These are phyloP conservation scores for Microdochium paspali DNA, from an alignment of 2,329 filamentous ascomycete genomes.

Conservation along the genomic window DNA sequence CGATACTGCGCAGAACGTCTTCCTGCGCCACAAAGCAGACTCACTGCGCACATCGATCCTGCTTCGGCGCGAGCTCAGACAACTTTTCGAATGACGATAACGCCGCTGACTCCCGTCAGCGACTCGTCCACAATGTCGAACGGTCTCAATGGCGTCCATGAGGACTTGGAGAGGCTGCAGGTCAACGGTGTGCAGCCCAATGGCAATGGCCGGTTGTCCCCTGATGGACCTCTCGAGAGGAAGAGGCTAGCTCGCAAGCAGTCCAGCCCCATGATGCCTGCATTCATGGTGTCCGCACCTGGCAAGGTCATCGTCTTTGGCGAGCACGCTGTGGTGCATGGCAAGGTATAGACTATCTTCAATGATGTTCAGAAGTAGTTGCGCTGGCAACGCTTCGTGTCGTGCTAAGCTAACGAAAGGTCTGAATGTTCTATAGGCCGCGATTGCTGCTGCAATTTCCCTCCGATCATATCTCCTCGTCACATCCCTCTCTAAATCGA, in stretches of 20 bases:
- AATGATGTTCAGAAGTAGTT: neutral
- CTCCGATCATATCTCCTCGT: constrained; percentile 94
- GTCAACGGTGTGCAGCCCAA: constrained; percentile 20
- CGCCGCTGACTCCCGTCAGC: constrained; percentile 16
- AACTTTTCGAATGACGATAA: constrained; percentile 9
- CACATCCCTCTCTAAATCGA: constrained; percentile 86
- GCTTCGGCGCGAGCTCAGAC: neutral
- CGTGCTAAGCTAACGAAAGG: neutral
- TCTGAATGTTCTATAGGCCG: constrained; percentile 44
- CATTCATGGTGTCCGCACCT: constrained; percentile 96
- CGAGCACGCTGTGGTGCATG: constrained; percentile 95
- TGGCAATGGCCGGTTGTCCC: constrained; percentile 15
- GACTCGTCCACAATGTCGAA: constrained; percentile 20
- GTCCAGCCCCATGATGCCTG: constrained; percentile 63
- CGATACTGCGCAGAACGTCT: neutral
- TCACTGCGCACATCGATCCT: neutral
- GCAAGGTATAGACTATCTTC: constrained; percentile 54
- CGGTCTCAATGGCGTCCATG: constrained; percentile 18
- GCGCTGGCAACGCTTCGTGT: neutral
- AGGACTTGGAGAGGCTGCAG: constrained; percentile 15
- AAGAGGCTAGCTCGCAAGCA: constrained; percentile 41
- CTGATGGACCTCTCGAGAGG: constrained; percentile 11
- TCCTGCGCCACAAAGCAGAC: neutral
- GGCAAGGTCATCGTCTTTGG: constrained; percentile 98
- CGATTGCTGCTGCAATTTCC: constrained; percentile 90